Base-by-base conservation (phyloP, 768 basidiomycete species). In the Auricularia auricula-judae region DNA sequence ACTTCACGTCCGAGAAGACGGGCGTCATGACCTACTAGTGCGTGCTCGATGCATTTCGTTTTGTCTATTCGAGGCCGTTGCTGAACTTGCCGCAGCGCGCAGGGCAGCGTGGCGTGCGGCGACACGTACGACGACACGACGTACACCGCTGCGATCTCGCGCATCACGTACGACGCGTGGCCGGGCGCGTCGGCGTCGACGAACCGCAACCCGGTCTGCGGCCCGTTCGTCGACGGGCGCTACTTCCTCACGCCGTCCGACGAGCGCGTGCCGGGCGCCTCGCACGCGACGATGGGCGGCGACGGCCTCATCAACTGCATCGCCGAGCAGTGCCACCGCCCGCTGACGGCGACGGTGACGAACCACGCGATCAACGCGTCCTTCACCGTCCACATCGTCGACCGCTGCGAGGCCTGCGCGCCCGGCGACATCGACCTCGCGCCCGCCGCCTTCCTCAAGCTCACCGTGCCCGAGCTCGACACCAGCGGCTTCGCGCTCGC, bases 251-350 rank as follows among this genome's bases (percentile, higher is more conserved):
- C 18, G 78, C 77, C 89, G 89, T 91, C 3, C 79, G 79, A 39
- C 73, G 78, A n/a, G 86, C 83, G 12, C 89, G 81, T 12, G 82
- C 76, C 70, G 87, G 83, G 39, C 91, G 86, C 0, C 82, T 83
- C 53, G 72, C 77, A 60, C 81, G 78, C 21, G 29, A 59, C 23
- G 29, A 59, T 59, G 29, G 56, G 56, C 56, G 56, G 56, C 29
- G 56, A 59, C 56, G 56, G 56, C 23, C 34, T 59, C 7, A 59
- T 59, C 23, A 59, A 59, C 56, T 59, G 56, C 56, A 14, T 59
- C 56, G 56, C 16, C 23, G 56, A 59, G 56, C 56, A 59, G 56
- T 59, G 56, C 56, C 56, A 59, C 23, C 14, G 12, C 29, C 56
- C 56, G 56, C 29, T 59, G 7, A 59, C 56, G 5, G 56, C 56